Evolutionary conservation across 495 filamentous ascomycete genomes (phyloP).

Genomic region (Hyaloscypha hepaticicola): DNA sequence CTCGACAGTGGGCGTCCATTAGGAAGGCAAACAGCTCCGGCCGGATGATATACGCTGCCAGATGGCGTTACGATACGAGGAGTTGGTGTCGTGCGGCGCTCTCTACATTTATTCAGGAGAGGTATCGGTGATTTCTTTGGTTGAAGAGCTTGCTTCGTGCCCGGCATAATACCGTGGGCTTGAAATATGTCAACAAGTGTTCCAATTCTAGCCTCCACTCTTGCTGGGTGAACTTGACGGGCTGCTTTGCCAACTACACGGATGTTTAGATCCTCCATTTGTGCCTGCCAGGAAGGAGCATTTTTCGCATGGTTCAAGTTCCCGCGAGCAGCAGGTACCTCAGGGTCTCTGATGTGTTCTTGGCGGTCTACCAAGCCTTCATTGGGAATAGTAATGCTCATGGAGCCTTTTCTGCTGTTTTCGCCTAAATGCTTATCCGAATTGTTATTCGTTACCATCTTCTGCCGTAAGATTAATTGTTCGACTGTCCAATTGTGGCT

Average conservation of each 20-base stretch:
- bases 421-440: too few species aligned
- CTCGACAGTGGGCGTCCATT: not conserved
- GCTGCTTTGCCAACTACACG: conserved; percentile 20
- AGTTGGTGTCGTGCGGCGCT: not conserved
- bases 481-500: too few species aligned
- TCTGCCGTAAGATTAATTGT: too few species aligned
- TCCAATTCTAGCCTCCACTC: conserved; percentile 3
- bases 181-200: conserved; percentile 24
- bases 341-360: not conserved
- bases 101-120: not conserved
- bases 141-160: not conserved
- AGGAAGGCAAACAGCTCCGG: not conserved
- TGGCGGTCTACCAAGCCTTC: too few species aligned
- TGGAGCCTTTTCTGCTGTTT: too few species aligned
- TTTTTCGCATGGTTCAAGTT: not conserved
- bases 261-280: conserved; percentile 15
- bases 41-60: not conserved
- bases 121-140: not conserved
- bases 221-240: not conserved
- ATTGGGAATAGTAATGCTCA: too few species aligned
- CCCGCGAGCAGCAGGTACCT: not conserved
- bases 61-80: not conserved
- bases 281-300: not conserved
- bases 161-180: conserved; percentile 18
- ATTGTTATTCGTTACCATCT: too few species aligned